These are phyloP conservation scores for Venturia aucupariae DNA, from an alignment of 2,329 filamentous ascomycete species.

Conservation along the genomic window DNA sequence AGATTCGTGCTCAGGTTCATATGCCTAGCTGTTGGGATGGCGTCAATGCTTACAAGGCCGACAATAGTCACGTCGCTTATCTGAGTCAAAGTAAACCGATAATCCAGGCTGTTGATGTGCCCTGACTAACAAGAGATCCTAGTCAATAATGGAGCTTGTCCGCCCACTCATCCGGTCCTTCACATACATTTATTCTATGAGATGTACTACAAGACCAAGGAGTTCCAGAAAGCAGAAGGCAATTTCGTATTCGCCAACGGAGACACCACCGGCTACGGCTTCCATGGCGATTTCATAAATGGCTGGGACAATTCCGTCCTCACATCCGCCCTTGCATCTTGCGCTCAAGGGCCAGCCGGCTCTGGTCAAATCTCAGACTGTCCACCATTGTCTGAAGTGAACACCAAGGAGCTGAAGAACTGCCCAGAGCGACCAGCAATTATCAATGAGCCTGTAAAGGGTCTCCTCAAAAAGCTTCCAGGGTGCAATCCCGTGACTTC, in stretches of 20 bases:
- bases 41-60: conserved; percentile 26
- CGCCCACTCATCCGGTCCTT: conserved; percentile 28
- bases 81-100: conserved; percentile 16
- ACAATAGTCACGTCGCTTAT: conserved; percentile 35
- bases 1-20: conserved; percentile 29
- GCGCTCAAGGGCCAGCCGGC: conserved; percentile 25
- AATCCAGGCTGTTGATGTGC: conserved; percentile 18
- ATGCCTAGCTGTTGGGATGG: conserved; percentile 32
- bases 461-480: conserved; percentile 24
- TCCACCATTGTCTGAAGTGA: conserved; percentile 22
- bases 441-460: conserved; percentile 23
- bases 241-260: conserved; percentile 40
- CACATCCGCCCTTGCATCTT: conserved; percentile 28
- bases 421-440: conserved; percentile 24
- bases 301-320: conserved; percentile 37
- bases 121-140: conserved; percentile 5
- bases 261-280: conserved; percentile 42
- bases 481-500: conserved; percentile 26
- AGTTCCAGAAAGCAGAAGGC: conserved; percentile 27
- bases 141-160: conserved; percentile 35
- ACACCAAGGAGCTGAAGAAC: conserved; percentile 22
- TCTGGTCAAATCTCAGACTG: conserved; percentile 29
- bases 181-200: conserved; percentile 35
- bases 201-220: conserved; percentile 25
- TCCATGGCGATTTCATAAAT: conserved; percentile 47